Percentiles rank a stretch among this genome's conserved stretches.
These are phyloP conservation scores for Yamadazyma pseudoaaseri DNA, from an alignment of 1,139 yeast genomes.

Conservation along the genomic window DNA sequence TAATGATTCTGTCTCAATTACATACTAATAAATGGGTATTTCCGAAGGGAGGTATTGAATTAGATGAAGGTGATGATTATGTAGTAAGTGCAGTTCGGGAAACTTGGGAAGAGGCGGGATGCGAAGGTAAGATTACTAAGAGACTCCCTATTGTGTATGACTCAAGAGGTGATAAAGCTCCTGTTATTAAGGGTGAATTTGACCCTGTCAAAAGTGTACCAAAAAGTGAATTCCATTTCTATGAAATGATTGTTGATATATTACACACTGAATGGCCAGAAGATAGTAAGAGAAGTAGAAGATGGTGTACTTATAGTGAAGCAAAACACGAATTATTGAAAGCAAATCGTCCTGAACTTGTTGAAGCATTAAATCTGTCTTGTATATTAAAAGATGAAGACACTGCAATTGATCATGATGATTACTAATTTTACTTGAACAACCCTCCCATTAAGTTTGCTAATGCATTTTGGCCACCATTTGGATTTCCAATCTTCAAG, in stretches of 20 bases:
- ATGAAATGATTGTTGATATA: constrained; percentile 62
- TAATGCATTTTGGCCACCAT: constrained; percentile 63
- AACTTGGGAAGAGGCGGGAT: constrained; percentile 98
- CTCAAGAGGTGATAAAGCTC: constrained; percentile 62
- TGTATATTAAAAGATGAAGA: constrained; percentile 36
- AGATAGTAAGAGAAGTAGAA: constrained; percentile 51
- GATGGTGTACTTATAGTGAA: constrained; percentile 75
- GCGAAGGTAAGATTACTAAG: constrained; percentile 56
- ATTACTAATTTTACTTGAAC: constrained; percentile 32
- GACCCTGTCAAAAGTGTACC: constrained; percentile 48
- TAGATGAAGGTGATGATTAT: constrained; percentile 66
- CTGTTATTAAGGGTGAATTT: constrained; percentile 43
- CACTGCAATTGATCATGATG: constrained; percentile 5
- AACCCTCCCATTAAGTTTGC: constrained; percentile 87
- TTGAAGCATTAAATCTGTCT: constrained; percentile 61
- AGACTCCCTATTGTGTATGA: constrained; percentile 69
- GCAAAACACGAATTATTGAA: constrained; percentile 63
- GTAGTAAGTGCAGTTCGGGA: constrained; percentile 72
- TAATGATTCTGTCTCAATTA: constrained; percentile 74
- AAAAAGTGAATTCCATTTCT: constrained; percentile 80
- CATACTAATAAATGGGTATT: constrained; percentile 74
- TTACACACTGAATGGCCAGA: constrained; percentile 79
- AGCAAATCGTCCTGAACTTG: constrained; percentile 67
- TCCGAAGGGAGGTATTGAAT: constrained; percentile 95
- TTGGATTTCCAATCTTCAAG: constrained; percentile 50